Percentiles rank a stretch among this genome's conserved stretches.
These are phyloP conservation scores for Periconia macrospinosa DNA, from an alignment of 2,329 filamentous ascomycete species.

Conservation along the genomic window DNA sequence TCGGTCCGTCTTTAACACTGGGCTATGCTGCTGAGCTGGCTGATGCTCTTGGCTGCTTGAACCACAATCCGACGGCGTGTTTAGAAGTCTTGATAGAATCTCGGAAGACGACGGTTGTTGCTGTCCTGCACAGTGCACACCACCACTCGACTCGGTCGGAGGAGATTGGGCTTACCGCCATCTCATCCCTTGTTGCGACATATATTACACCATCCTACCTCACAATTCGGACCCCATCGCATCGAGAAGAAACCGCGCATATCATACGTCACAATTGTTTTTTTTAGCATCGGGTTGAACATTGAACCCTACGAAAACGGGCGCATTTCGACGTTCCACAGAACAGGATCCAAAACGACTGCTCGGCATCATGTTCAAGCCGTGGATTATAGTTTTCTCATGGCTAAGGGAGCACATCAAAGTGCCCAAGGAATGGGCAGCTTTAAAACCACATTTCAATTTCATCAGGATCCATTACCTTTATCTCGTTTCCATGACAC, in stretches of 20 bases:
- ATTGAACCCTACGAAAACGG: no score
- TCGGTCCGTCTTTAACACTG: slow-evolving; percentile 5
- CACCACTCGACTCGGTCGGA: no score
- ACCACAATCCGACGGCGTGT: neutral
- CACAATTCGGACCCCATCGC: no score
- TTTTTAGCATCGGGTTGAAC: no score
- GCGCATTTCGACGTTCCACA: neutral
- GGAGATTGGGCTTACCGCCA: neutral
- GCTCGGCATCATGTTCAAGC: slow-evolving; percentile 11
- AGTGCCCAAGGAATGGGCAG: slow-evolving; percentile 22
- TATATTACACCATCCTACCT: neutral
- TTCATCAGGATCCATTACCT: slow-evolving; percentile 83
- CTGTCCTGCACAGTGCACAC: no score
- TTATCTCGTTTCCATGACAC: slow-evolving; percentile 74
- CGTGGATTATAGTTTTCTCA: slow-evolving; percentile 29
- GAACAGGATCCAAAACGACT: neutral
- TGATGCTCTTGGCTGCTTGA: neutral
- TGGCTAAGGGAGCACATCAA: slow-evolving; percentile 29
- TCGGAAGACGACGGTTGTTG: neutral
- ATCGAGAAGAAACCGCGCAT: no score
- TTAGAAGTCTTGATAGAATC: neutral
- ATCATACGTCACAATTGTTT: no score
- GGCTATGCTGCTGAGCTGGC: neutral
- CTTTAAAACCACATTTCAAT: slow-evolving; percentile 66
- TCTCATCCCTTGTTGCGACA: neutral